Evolutionary conservation across 768 basidiomycete species (phyloP).

Genomic region (Rhizopogon rudus): DNA sequence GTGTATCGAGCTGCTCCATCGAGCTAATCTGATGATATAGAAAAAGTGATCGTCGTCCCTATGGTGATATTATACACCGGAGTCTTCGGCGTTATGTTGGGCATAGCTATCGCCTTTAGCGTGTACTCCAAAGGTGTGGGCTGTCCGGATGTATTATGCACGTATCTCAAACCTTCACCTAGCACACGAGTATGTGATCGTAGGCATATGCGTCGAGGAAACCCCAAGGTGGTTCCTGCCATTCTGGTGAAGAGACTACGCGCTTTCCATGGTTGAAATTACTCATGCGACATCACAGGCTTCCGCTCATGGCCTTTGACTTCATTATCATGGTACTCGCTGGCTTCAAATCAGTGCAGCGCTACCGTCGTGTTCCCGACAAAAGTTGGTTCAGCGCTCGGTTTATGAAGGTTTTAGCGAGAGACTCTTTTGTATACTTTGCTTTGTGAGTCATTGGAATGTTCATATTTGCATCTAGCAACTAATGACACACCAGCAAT

Average conservation of each 20-base stretch:
- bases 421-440: slow-evolving; percentile 4
- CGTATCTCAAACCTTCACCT: not conserved
- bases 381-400: slow-evolving; percentile 3
- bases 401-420: not conserved
- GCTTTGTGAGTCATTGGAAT: not conserved
- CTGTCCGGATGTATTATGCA: no score
- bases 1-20: not conserved
- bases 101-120: not conserved
- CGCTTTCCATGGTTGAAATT: not conserved
- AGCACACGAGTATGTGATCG: not conserved
- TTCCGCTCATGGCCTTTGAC: slow-evolving; percentile 1
- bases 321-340: not conserved
- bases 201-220: not conserved
- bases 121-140: not conserved
- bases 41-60: not conserved
- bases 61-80: not conserved
- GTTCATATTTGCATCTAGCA: not conserved
- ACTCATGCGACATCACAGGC: not conserved
- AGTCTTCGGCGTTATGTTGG: not conserved
- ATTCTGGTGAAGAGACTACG: not conserved
- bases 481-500: not conserved
- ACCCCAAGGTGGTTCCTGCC: not conserved
- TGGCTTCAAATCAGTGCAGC: slow-evolving; percentile 1
- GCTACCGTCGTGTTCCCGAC: not conserved
- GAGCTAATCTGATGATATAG: not conserved